These are phyloP conservation scores for Trametes maxima DNA, from an alignment of 768 basidiomycete species.

Conservation along the genomic window DNA sequence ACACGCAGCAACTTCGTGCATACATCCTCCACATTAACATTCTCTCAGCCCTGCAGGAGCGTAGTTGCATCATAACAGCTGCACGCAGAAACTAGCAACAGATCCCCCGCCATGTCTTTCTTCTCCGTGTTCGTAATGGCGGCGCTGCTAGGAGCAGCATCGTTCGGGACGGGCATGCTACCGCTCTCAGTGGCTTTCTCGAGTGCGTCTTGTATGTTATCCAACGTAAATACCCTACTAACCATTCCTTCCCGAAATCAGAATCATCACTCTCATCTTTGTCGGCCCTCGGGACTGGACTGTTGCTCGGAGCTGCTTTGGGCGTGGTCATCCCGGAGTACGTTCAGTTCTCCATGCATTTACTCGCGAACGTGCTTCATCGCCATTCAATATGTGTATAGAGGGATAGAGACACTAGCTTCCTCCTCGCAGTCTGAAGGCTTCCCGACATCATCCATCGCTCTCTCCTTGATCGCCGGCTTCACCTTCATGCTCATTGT, in stretches of 20 bases:
- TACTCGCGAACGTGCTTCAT: background rate
- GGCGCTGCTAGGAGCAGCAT: slow-evolving; percentile 57
- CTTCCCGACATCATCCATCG: slow-evolving; percentile 56
- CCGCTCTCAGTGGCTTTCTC: slow-evolving; percentile 77
- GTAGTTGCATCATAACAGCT: background rate
- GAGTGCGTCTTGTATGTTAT: slow-evolving; percentile 45
- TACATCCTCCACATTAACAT: background rate
- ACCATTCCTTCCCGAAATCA: slow-evolving; percentile 8
- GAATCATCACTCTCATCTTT: slow-evolving; percentile 47
- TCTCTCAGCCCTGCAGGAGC: background rate
- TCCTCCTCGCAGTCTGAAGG: slow-evolving; percentile 20
- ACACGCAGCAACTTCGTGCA: background rate
- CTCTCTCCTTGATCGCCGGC: slow-evolving; percentile 65
- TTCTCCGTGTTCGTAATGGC: slow-evolving; percentile 57
- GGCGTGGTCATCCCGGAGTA: slow-evolving; percentile 95
- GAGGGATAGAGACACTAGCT: slow-evolving; percentile 10
- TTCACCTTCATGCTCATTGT: slow-evolving; percentile 66
- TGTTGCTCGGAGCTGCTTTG: slow-evolving; percentile 87
- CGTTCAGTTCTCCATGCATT: slow-evolving; percentile 35
- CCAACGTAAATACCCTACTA: background rate
- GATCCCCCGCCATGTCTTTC: slow-evolving; percentile 35
- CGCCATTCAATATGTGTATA: slow-evolving; percentile 1
- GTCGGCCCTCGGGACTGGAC: slow-evolving; percentile 72
- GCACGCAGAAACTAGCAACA: background rate
- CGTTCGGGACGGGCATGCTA: slow-evolving; percentile 71